These are phyloP conservation scores for Elsinoe arachidis DNA, from an alignment of 2,329 filamentous ascomycete species.

Conservation along the genomic window DNA sequence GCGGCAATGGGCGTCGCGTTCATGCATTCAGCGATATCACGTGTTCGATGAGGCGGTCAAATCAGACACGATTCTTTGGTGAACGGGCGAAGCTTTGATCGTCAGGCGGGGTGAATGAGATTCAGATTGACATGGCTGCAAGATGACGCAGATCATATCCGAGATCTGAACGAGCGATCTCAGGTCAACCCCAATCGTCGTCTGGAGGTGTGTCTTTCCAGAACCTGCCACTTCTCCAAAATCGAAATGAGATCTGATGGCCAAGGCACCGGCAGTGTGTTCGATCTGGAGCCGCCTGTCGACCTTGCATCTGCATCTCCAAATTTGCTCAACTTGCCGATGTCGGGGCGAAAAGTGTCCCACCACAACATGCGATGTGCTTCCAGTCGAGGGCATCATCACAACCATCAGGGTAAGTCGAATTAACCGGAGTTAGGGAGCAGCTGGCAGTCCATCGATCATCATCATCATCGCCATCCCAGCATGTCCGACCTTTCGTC, in stretches of 20 bases:
- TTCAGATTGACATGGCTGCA: slow-evolving; percentile 7
- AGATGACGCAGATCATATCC: slow-evolving; percentile 4
- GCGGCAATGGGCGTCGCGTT: too few species aligned
- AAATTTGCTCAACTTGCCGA: background rate
- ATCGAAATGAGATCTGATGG: background rate
- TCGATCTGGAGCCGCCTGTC: background rate
- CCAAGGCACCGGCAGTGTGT: background rate
- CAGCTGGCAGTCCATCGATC: too few species aligned
- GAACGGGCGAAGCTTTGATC: slow-evolving; percentile 8
- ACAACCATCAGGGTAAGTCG: background rate
- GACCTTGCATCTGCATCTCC: background rate
- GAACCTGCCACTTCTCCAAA: background rate
- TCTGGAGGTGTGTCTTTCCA: background rate
- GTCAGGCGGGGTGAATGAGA: slow-evolving; percentile 4
- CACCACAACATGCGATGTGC: background rate
- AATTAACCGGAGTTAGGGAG: too few species aligned
- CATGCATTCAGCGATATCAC: too few species aligned
- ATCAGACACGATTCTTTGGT: background rate
- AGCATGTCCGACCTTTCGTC: too few species aligned
- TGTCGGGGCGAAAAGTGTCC: background rate
- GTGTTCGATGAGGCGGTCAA: background rate
- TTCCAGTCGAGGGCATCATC: background rate
- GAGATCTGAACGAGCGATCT: background rate
- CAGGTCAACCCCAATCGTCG: background rate
- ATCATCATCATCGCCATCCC: too few species aligned